Percentiles rank a stretch among this genome's conserved stretches.
These are phyloP conservation scores for Laguncularia racemosa DNA, from an alignment of 345 rosid species.

Conservation along the genomic window DNA sequence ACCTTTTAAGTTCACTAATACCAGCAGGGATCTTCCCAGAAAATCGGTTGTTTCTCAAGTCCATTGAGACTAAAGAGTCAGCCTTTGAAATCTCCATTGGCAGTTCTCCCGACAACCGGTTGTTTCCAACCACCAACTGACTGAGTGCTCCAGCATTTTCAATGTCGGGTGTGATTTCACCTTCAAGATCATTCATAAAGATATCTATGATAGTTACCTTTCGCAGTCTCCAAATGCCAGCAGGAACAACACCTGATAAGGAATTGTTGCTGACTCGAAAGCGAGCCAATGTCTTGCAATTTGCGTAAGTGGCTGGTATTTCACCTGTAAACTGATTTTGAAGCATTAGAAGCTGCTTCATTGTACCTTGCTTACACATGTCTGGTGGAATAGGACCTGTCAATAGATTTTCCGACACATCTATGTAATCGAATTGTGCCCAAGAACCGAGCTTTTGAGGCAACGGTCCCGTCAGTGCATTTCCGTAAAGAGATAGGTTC, in stretches of 20 bases:
- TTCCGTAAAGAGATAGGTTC: slow-evolving; percentile 62
- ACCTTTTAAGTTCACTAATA: slow-evolving; percentile 39
- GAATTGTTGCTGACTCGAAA: slow-evolving; percentile 69
- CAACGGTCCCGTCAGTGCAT: slow-evolving; percentile 58
- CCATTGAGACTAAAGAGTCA: slow-evolving; percentile 28
- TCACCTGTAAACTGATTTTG: slow-evolving; percentile 71
- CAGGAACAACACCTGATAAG: slow-evolving; percentile 60
- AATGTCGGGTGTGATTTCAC: slow-evolving; percentile 50
- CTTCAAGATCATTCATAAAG: slow-evolving; percentile 45
- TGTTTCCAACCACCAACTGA: slow-evolving; percentile 36
- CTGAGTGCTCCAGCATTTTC: slow-evolving; percentile 44
- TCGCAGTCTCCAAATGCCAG: slow-evolving; percentile 84
- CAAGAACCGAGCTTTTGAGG: slow-evolving; percentile 69
- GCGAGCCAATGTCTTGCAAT: slow-evolving; percentile 45
- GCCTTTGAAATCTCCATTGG: slow-evolving; percentile 61
- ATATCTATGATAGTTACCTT: slow-evolving; percentile 52
- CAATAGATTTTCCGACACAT: slow-evolving; percentile 68
- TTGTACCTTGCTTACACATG: slow-evolving; percentile 78
- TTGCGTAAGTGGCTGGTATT: slow-evolving; percentile 59
- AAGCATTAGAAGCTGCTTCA: slow-evolving; percentile 55
- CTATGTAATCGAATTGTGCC: slow-evolving; percentile 63
- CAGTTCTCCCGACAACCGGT: slow-evolving; percentile 58
- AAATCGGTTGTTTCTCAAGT: slow-evolving; percentile 50
- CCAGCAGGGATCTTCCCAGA: slow-evolving; percentile 55
- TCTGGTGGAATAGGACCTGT: slow-evolving; percentile 76